Evolutionary conservation across 2,329 filamentous ascomycete genomes (phyloP).

Genomic region (Venturia effusa): DNA sequence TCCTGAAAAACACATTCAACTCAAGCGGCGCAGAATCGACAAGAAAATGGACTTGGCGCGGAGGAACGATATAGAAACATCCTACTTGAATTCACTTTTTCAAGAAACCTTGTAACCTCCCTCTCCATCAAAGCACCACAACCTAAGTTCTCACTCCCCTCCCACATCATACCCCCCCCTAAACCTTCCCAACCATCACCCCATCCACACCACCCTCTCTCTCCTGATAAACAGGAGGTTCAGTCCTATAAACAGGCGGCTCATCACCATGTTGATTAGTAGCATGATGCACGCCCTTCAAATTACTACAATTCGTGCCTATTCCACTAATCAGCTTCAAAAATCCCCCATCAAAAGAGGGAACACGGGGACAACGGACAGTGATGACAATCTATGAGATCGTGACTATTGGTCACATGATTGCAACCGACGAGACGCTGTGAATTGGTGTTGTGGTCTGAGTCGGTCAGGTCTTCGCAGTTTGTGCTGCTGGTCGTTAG

Average conservation of each 20-base stretch:
- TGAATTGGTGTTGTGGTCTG: background rate
- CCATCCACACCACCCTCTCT: background rate
- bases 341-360: no score
- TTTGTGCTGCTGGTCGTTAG: background rate
- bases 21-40: no score
- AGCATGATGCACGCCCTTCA: background rate
- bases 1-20: no score
- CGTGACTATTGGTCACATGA: background rate
- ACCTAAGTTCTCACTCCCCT: background rate
- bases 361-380: no score
- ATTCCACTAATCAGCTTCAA: no score
- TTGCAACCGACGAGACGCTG: background rate
- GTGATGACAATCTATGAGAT: background rate
- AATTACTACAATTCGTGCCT: slow-evolving; percentile 2
- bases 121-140: no score
- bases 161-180: background rate
- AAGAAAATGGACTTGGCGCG: no score
- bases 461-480: background rate
- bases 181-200: background rate
- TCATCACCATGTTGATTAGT: background rate
- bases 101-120: no score
- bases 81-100: background rate
- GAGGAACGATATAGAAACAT: no score
- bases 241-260: background rate
- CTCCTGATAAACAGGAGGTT: background rate